Conservation (phyloP, 306 rosid genomes). For the Corylus americana region DNA sequence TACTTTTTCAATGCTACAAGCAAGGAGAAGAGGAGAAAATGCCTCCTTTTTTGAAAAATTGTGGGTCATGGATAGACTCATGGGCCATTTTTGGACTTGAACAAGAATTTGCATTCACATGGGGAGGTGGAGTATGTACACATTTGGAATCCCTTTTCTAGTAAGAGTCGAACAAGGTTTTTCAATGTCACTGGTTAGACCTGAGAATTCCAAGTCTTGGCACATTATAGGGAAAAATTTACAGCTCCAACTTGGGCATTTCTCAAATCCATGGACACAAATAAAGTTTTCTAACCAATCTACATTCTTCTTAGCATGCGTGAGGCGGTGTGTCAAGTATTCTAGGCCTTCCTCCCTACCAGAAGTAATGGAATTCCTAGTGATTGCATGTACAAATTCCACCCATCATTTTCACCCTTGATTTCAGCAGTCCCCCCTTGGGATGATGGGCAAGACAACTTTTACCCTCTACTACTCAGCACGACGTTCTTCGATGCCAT, state of each 20-base stretch:
- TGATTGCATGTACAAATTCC: slow-evolving; percentile 3
- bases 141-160: too few species aligned
- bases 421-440: background rate
- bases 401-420: background rate
- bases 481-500: slow-evolving; percentile 82
- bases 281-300: background rate
- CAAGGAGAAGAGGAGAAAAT: too few species aligned
- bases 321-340: background rate
- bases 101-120: too few species aligned
- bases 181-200: too few species aligned
- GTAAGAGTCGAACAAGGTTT: too few species aligned
- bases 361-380: background rate
- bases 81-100: too few species aligned
- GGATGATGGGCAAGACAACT: background rate
- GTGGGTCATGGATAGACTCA: too few species aligned
- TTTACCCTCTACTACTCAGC: slow-evolving; percentile 38
- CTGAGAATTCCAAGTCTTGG: too few species aligned
- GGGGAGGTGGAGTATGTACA: too few species aligned
- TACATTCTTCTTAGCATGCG: slow-evolving; percentile 9
- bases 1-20: too few species aligned
- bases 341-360: background rate
- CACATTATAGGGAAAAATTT: background rate
- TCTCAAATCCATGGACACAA: background rate
- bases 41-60: too few species aligned
- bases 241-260: background rate